Evolutionary conservation across 352 stramenopile genomes (phyloP).

Genomic region (Globisporangium nagaii): DNA sequence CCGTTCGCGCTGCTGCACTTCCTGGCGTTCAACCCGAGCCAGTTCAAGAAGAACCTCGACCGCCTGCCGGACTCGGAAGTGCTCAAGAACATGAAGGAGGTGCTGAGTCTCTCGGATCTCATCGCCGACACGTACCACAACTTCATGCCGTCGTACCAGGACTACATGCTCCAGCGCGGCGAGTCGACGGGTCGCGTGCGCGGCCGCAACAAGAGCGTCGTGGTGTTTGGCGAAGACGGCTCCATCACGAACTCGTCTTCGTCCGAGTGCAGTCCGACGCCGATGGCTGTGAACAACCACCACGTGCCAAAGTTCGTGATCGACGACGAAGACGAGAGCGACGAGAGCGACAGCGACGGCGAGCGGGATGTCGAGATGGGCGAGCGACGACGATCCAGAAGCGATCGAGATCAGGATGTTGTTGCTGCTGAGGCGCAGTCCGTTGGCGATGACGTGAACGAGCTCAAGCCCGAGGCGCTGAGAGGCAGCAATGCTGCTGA

Average conservation of each 20-base stretch:
- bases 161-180: slow-evolving; percentile 80
- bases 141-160: slow-evolving; percentile 82
- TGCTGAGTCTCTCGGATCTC: slow-evolving; percentile 75
- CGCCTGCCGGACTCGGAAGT: slow-evolving; percentile 69
- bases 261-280: slow-evolving; percentile 48
- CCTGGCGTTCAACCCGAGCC: slow-evolving; percentile 71
- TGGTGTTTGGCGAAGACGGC: slow-evolving; percentile 38
- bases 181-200: slow-evolving; percentile 35
- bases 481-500: neutral
- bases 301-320: slow-evolving; percentile 64
- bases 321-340: slow-evolving; percentile 54
- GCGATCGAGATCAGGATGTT: neutral
- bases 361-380: slow-evolving; percentile 6
- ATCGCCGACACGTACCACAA: slow-evolving; percentile 83
- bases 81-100: slow-evolving; percentile 88
- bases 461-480: neutral
- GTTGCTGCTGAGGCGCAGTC: no score
- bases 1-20: slow-evolving; percentile 74
- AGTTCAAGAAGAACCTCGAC: slow-evolving; percentile 81
- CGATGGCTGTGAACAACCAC: slow-evolving; percentile 48
- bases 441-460: neutral
- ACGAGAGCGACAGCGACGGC: slow-evolving; percentile 26
- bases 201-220: slow-evolving; percentile 27
- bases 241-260: slow-evolving; percentile 27
- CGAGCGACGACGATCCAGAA: neutral